phyloP scores from a whole-genome alignment of 1,284 basidiomycete genomes.

The Boletus smithii region DNA sequence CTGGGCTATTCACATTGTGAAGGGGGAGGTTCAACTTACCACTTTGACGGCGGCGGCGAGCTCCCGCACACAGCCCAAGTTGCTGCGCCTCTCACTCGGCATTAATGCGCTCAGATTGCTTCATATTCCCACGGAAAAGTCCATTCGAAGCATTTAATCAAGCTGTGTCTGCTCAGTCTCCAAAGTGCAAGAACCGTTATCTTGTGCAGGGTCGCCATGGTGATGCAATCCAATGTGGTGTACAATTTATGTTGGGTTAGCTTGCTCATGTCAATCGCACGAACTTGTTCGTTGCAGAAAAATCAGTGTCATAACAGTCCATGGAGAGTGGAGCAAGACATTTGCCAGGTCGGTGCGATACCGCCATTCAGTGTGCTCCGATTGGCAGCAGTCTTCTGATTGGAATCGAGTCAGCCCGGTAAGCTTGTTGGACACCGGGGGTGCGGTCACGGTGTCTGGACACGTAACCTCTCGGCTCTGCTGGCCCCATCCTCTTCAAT shows the following conservation, averaged over 20 bases:
- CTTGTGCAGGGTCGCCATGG: not conserved
- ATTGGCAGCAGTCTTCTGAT: conserved; percentile 11
- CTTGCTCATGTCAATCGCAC: not conserved
- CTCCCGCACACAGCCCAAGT: conserved; percentile 15
- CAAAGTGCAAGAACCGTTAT: too few species aligned
- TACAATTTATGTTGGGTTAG: not conserved
- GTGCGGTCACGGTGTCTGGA: not conserved
- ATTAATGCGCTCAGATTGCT: not conserved
- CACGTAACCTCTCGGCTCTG: not conserved
- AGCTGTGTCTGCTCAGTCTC: not conserved
- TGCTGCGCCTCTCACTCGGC: conserved; percentile 3
- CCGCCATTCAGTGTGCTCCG: too few species aligned
- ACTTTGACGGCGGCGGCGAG: not conserved
- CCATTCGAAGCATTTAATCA: not conserved
- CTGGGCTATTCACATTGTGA: not conserved
- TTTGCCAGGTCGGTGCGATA: too few species aligned
- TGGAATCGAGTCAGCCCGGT: conserved; percentile 21
- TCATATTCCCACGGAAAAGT: conserved; percentile 5
- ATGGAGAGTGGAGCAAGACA: too few species aligned
- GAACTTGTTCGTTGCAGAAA: too few species aligned
- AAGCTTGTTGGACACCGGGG: conserved; percentile 13
- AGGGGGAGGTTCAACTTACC: not conserved
- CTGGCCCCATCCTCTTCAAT: not conserved
- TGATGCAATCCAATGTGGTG: not conserved
- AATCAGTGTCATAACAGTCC: too few species aligned